Evolutionary conservation across 2,329 filamentous ascomycete genomes (phyloP).

Genomic region (Pyrenophora tritici-repentis): DNA sequence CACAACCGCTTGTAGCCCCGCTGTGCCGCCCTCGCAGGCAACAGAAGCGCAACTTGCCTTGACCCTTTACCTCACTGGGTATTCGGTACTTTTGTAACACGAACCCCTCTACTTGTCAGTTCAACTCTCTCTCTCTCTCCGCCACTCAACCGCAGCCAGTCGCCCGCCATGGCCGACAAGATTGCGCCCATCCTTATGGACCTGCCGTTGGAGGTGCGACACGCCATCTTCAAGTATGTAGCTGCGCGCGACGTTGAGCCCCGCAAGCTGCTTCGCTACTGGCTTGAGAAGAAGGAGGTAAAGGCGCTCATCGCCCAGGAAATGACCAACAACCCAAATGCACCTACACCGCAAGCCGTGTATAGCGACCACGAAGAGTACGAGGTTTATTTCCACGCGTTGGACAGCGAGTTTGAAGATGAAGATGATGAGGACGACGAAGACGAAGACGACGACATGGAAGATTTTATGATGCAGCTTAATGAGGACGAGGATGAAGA

Average conservation of each 20-base stretch:
- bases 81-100: neutral
- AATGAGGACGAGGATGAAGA: conserved; percentile 2
- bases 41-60: conserved; percentile 9
- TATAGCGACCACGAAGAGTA: conserved; percentile 12
- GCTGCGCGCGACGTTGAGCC: conserved; percentile 23
- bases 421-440: conserved; percentile 10
- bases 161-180: conserved; percentile 11
- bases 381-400: neutral
- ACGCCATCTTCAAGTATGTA: conserved; percentile 34
- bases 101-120: neutral
- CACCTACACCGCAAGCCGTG: conserved; percentile 9
- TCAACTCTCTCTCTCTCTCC: neutral
- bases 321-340: conserved; percentile 15
- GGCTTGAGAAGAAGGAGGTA: conserved; percentile 45
- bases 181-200: conserved; percentile 18
- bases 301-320: conserved; percentile 21
- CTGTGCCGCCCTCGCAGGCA: conserved; percentile 23
- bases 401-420: conserved; percentile 10
- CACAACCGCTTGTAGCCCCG: conserved; percentile 12
- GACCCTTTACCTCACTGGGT: neutral
- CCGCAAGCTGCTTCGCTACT: conserved; percentile 36
- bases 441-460: conserved; percentile 10
- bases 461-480: no score
- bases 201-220: conserved; percentile 42
- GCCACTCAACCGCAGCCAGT: neutral